These are phyloP conservation scores for Ceratocystis cubensis DNA, from an alignment of 2,329 filamentous ascomycete genomes.

Conservation along the genomic window DNA sequence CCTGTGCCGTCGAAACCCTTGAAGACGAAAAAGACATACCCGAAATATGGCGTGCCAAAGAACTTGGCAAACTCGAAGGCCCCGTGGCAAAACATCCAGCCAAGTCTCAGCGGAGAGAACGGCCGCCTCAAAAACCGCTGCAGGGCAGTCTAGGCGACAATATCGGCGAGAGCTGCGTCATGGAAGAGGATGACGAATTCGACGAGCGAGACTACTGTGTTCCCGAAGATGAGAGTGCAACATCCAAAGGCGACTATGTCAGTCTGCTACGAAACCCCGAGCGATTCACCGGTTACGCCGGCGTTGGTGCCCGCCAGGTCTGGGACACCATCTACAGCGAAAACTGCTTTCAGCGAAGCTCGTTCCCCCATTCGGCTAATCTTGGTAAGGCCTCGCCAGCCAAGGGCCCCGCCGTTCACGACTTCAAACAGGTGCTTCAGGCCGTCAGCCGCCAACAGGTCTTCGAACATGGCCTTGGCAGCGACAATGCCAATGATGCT, in stretches of 20 bases:
- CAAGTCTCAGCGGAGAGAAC: constrained; percentile 56
- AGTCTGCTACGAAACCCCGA: constrained; percentile 24
- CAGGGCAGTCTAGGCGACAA: constrained; percentile 71
- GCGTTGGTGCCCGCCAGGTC: constrained; percentile 72
- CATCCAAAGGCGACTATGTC: constrained; percentile 68
- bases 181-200: constrained; percentile 95
- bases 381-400: constrained; percentile 34
- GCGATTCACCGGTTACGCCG: constrained; percentile 83
- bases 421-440: constrained; percentile 50
- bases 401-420: constrained; percentile 43
- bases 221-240: constrained; percentile 80
- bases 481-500: constrained; percentile 41
- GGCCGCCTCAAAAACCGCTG: constrained; percentile 54
- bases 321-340: constrained; percentile 96
- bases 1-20: constrained; percentile 86
- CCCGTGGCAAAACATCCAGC: constrained; percentile 83
- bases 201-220: constrained; percentile 95
- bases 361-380: constrained; percentile 47
- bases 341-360: constrained; percentile 76
- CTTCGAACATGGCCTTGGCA: constrained; percentile 41
- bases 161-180: constrained; percentile 89
- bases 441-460: constrained; percentile 47
- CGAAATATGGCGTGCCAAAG: constrained; percentile 76
- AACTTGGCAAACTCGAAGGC: constrained; percentile 83
- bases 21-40: constrained; percentile 94